A percentile compares a stretch with the other conserved stretches of the same genome.
Conservation (phyloP, 2,329 filamentous ascomycete genomes). For the Oidium heveae region DNA sequence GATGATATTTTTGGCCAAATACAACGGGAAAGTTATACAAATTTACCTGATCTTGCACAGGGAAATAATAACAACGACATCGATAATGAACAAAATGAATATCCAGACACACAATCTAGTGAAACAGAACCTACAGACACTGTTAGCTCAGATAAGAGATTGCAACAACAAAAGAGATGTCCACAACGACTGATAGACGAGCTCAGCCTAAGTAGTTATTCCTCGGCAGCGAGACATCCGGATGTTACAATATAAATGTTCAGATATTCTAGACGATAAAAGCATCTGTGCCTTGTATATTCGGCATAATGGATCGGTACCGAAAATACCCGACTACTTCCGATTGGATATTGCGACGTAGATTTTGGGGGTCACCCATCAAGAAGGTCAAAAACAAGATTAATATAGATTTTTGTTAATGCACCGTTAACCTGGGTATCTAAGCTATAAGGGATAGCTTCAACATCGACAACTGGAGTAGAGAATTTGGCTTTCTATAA, state of each 20-base stretch:
- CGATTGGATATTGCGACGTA: background rate
- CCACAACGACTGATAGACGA: background rate
- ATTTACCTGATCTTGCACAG: background rate
- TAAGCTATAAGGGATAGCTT: background rate
- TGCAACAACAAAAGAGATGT: background rate
- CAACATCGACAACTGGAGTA: background rate
- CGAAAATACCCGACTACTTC: background rate
- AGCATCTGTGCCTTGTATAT: background rate
- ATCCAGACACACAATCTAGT: background rate
- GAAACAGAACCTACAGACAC: background rate
- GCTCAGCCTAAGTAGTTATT: background rate
- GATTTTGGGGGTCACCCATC: background rate
- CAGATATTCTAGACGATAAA: background rate
- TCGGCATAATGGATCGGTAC: background rate
- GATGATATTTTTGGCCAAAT: background rate
- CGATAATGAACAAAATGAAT: background rate
- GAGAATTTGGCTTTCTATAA: background rate
- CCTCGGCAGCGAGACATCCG: background rate
- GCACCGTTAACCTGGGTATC: background rate
- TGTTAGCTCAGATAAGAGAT: background rate
- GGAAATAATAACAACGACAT: background rate
- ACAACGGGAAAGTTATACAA: background rate
- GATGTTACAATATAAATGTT: background rate
- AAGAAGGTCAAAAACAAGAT: background rate
- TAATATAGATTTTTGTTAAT: background rate